Evolutionary conservation across 352 stramenopile species (phyloP).

Genomic region (Pythium sp.): DNA sequence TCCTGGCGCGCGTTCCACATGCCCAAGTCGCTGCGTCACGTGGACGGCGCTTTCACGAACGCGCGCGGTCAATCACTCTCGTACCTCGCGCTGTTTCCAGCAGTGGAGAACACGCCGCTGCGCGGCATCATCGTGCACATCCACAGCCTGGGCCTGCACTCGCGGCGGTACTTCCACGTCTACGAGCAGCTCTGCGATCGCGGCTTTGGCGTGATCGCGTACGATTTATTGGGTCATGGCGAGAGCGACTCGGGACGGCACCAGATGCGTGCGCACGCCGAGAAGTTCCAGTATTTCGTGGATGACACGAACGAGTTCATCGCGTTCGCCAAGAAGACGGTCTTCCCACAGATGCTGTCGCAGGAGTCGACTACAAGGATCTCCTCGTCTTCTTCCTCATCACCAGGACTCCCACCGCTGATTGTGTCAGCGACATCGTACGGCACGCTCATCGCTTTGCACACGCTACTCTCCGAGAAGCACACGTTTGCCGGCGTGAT

Average conservation of each 20-base stretch:
- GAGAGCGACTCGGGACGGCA: constrained; percentile 12
- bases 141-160: constrained; percentile 15
- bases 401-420: not conserved
- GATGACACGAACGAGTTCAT: constrained; percentile 23
- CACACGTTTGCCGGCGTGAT: constrained; percentile 6
- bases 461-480: constrained; percentile 9
- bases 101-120: constrained; percentile 1
- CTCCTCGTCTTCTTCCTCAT: not conserved
- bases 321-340: constrained; percentile 4
- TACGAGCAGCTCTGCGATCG: constrained; percentile 15
- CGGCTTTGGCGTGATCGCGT: constrained; percentile 17
- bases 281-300: constrained; percentile 19
- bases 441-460: constrained; percentile 5
- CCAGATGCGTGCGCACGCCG: constrained; percentile 8
- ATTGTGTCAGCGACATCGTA: constrained; percentile 3
- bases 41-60: constrained; percentile 14
- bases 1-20: constrained; percentile 8
- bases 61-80: constrained; percentile 12
- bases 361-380: not conserved
- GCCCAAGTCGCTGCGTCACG: constrained; percentile 3
- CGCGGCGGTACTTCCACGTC: constrained; percentile 13
- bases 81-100: constrained; percentile 19
- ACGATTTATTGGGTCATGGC: constrained; percentile 17
- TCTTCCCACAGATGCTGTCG: constrained; percentile 6
- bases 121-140: constrained; percentile 27